Evolutionary conservation across 352 stramenopile genomes (phyloP), one percentile per base, ranked within the genome.

Genomic region (Phytophthora constricta): DNA sequence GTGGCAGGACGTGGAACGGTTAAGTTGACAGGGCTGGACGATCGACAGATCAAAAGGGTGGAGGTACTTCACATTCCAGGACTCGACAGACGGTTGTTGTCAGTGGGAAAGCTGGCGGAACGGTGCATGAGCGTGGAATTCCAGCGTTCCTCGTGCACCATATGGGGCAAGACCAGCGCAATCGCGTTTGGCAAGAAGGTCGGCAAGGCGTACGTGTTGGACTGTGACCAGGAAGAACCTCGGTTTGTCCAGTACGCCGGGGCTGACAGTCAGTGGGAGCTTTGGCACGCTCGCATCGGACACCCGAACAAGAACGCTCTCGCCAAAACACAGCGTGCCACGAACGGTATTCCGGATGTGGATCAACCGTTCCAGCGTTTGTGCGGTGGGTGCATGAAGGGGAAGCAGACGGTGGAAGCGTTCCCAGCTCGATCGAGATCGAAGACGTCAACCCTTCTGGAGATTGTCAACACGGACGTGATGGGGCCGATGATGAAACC

Each of bases 101-200:
- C 59, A 14, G 51, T 74, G 43, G 22, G 54, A 8, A 71, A 71
- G 37, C 58, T 74, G 0, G 43, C 70, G 2, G 28, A 55, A 48
- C 42, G 41, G 3, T 27, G 33, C 7, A 9, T 71, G 14, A 64
- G 4, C 19, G 64, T 74, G 14, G 50, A 71, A n/a, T 37, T 37
- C 31, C 31, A 37, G 31, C 31, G 31, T 37, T 37, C 31, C 11
- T 11, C 31, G 11, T 37, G 31, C 31, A 11, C 11, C 31, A 37
- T 37, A 13, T 37, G 31, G 31, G 31, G 31, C 47, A 48, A 37
- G 31, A 37, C 31, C 11, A 37, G 5, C 31, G 31, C 31, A 11
- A 37, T 37, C 5, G 31, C 31, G 31, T 11, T 37, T 5, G 31
- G 31, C 31, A 37, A 37, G 31, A 37, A 37, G 31, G 31, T 37